phyloP scores from a whole-genome alignment of 345 rosid species.

The Pistacia atlantica region DNA sequence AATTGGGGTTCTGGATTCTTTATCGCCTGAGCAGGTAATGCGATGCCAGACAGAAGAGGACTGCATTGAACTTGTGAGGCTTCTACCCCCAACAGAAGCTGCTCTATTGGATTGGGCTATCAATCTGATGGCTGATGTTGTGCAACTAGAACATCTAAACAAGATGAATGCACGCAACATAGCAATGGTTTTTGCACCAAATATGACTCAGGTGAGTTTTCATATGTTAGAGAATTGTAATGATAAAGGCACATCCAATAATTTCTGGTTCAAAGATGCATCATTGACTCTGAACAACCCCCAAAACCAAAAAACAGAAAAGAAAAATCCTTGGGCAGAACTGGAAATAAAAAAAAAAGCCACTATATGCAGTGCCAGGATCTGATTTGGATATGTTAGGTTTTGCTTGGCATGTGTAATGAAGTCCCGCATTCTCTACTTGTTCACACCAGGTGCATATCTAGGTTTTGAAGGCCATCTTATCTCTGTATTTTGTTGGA shows the following conservation, averaged over 20 bases:
- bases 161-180: slow-evolving; percentile 97
- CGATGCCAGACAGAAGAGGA: slow-evolving; percentile 86
- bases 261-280: neutral
- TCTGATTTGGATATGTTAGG: neutral
- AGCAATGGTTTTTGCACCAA: slow-evolving; percentile 97
- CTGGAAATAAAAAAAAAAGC: no score
- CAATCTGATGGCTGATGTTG: slow-evolving; percentile 97
- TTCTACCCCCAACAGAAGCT: slow-evolving; percentile 87
- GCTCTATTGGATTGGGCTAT: slow-evolving; percentile 88
- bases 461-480: neutral
- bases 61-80: slow-evolving; percentile 64
- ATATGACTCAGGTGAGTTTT: slow-evolving; percentile 91
- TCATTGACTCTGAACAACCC: neutral
- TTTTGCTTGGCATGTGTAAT: neutral
- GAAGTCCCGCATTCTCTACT: neutral
- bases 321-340: neutral
- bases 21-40: slow-evolving; percentile 84
- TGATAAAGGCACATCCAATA: neutral
- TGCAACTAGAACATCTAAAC: slow-evolving; percentile 74
- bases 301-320: neutral
- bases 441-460: neutral
- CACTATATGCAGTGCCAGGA: neutral
- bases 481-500: neutral
- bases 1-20: slow-evolving; percentile 79
- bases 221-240: neutral